phyloP scores from a whole-genome alignment of 2,329 filamentous ascomycete genomes.

The Seiridium unicorne region DNA sequence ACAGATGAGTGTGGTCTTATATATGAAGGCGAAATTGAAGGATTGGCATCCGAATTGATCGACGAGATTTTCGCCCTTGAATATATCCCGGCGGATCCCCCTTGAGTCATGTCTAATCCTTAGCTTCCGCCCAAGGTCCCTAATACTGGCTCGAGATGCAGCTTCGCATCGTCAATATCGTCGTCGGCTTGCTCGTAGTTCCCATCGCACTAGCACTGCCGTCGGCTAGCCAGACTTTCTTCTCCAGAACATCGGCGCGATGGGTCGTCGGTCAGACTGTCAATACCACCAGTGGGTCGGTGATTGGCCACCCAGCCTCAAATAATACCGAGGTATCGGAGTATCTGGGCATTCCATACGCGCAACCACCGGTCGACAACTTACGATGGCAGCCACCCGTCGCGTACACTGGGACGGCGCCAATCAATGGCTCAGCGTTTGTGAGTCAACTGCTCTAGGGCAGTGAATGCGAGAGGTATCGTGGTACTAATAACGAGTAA shows the following conservation, averaged over 20 bases:
- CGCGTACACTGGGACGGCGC: neutral
- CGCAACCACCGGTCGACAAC: slow-evolving; percentile 2
- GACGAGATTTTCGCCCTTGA: too few species aligned
- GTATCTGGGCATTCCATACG: slow-evolving; percentile 10
- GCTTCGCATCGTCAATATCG: neutral
- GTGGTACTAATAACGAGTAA: neutral
- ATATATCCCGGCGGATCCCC: too few species aligned
- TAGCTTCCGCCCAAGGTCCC: too few species aligned
- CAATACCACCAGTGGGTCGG: slow-evolving; percentile 8
- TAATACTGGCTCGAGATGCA: neutral
- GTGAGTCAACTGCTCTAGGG: neutral
- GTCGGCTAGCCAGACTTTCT: neutral
- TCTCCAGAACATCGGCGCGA: neutral
- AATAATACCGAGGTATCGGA: slow-evolving; percentile 3
- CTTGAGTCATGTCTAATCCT: too few species aligned
- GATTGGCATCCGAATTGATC: too few species aligned
- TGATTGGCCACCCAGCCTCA: slow-evolving; percentile 1
- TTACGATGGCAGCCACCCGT: slow-evolving; percentile 6
- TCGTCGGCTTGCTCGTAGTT: neutral
- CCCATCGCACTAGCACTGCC: neutral
- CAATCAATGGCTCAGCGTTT: slow-evolving; percentile 3
- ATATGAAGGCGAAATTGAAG: too few species aligned
- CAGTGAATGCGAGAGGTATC: neutral
- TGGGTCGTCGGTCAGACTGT: slow-evolving; percentile 3
- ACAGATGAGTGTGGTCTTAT: too few species aligned